A percentile compares a stretch with the other conserved stretches of the same genome.
Conservation (phyloP, 1,284 basidiomycete species). For the Gomphus bonarii region DNA sequence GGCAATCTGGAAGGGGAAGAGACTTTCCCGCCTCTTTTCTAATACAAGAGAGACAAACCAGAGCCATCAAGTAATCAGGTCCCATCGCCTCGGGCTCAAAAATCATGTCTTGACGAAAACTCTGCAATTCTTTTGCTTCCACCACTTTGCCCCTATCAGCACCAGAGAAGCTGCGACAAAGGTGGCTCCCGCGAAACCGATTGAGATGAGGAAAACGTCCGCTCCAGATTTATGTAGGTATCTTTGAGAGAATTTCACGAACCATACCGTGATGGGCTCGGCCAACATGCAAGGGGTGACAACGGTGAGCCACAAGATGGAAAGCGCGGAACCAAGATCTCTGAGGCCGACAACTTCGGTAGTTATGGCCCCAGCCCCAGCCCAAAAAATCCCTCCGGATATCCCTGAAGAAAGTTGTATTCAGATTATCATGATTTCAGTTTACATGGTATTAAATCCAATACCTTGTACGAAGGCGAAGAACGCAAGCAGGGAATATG, state of each 20-base stretch:
- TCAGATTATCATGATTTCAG: background rate
- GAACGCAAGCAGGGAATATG: slow-evolving; percentile 26
- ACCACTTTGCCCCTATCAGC: slow-evolving; percentile 25
- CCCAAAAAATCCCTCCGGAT: slow-evolving; percentile 28
- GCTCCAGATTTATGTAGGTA: slow-evolving; percentile 20
- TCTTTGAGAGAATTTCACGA: slow-evolving; percentile 23
- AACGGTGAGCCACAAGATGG: slow-evolving; percentile 21
- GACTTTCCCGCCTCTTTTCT: too few species aligned
- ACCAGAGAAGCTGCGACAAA: slow-evolving; percentile 19
- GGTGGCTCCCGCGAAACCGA: slow-evolving; percentile 26
- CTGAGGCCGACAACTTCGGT: slow-evolving; percentile 27
- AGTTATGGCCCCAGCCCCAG: slow-evolving; percentile 22
- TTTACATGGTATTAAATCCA: background rate
- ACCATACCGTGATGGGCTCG: slow-evolving; percentile 27
- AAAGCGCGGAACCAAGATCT: slow-evolving; percentile 21
- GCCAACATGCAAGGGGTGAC: slow-evolving; percentile 24
- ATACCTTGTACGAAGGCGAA: slow-evolving; percentile 27
- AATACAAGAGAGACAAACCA: too few species aligned
- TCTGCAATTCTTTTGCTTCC: slow-evolving; percentile 22
- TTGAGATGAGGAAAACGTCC: slow-evolving; percentile 24
- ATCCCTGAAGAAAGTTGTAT: slow-evolving; percentile 11
- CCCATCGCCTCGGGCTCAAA: too few species aligned
- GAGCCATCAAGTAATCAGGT: too few species aligned
- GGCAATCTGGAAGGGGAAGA: too few species aligned
- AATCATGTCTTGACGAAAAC: slow-evolving; percentile 14